A percentile compares a stretch with the other conserved stretches of the same genome.
These are phyloP conservation scores for Cerioporus squamosus DNA, from an alignment of 1,284 basidiomycete genomes.

Conservation along the genomic window DNA sequence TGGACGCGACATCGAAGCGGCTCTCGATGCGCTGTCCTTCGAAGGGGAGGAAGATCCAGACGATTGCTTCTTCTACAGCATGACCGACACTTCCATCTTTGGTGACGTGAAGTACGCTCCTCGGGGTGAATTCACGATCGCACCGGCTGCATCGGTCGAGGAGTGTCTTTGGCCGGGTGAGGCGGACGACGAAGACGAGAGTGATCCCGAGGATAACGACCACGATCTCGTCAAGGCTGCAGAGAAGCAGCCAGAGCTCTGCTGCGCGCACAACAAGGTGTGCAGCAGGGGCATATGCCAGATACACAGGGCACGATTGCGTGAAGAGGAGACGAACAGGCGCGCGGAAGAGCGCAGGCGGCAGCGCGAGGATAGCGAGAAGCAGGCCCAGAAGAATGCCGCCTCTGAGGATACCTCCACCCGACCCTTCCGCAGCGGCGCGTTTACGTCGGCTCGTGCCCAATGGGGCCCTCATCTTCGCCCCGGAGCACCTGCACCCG, in stretches of 20 bases:
- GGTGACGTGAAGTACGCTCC: no score
- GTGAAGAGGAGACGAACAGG: conserved; percentile 1
- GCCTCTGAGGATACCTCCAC: no score
- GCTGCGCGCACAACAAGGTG: conserved; percentile 26
- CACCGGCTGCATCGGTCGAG: neutral
- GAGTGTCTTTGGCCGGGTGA: conserved; percentile 4
- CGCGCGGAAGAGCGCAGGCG: neutral
- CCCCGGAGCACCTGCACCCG: no score
- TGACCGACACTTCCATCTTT: no score
- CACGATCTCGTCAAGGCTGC: neutral
- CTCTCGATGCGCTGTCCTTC: neutral
- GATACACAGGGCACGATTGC: conserved; percentile 12
- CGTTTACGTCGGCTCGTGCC: no score
- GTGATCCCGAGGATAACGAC: conserved; percentile 8
- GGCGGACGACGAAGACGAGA: neutral
- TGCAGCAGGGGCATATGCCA: conserved; percentile 33
- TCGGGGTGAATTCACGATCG: neutral
- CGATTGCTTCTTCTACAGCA: no score
- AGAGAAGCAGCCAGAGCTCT: conserved; percentile 16
- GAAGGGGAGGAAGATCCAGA: neutral
- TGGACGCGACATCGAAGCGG: neutral
- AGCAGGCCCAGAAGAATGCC: no score
- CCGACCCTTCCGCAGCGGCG: no score
- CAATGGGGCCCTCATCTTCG: no score
- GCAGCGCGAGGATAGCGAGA: conserved; percentile 1